Evolutionary conservation across 345 rosid genomes (phyloP), one percentile per base, ranked within the genome.

Genomic region (Noccaea bulbosa): DNA sequence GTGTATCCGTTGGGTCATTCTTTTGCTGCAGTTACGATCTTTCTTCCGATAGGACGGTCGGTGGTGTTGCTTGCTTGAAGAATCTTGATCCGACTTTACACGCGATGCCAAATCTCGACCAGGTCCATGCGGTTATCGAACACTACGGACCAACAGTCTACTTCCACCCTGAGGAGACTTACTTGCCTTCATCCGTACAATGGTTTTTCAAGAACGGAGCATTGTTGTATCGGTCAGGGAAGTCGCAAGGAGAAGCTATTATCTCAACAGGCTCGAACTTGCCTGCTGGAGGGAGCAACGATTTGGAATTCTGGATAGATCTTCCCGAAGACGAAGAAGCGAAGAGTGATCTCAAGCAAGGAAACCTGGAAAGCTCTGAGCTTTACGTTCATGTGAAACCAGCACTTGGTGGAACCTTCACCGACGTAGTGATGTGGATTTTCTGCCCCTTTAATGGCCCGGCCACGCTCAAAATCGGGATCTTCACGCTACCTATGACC

Each of bases 171-270:
- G 89, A 90, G 8, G 98, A 93, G 69, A 77, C 62, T 57, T 93
- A 79, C 79, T 54, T 93, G 88, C 98, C 98, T 10, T 93, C 98
- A 0, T 90, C 98, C 0, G 90, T 93, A 43, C 83, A 72, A 49
- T 93, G 97, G 98, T 88, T 90, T 75, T 93, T 90, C 77, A 90
- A 88, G 70, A 88, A 88, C 11, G 97, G 97, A 27, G 96, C 97
- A 8, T 80, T 88, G 62, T 30, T 93, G 8, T 87, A 75, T 54
- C 60, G 73, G 38, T 72, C 83, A 27, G 89, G 89, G 51, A 70
- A 81, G 54, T 45, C 49, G 35, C 81, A 64, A 68, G 85, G 88
- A 2, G 77, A 79, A 79, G 78, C 75, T 0, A 90, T 93, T 43
- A 80, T 79, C 63, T 79, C 65, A 30, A 66, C 51, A 20, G 98